Conservation (phyloP, 1,139 yeast genomes). For the Geotrichum phurueaensis region DNA sequence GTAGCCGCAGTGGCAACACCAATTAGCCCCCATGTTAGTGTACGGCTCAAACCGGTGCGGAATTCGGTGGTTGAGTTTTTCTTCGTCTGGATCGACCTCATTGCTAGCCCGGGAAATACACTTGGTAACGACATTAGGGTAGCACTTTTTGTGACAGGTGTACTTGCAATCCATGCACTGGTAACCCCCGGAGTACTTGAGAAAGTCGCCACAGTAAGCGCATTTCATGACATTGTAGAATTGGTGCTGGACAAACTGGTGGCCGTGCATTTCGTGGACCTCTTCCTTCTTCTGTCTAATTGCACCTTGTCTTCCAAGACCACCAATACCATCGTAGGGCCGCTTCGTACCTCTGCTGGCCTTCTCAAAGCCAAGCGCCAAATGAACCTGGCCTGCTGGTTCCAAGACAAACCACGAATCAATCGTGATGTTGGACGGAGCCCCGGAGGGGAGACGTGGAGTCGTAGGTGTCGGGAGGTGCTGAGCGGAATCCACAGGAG, state of each 20-base stretch:
- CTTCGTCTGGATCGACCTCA: constrained; percentile 81
- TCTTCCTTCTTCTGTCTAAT: constrained; percentile 93
- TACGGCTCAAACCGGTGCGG: constrained; percentile 93
- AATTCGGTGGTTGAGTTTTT: constrained; percentile 88
- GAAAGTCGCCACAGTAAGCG: constrained; percentile 92
- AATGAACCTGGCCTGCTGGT: constrained; percentile 84
- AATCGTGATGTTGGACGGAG: constrained; percentile 30
- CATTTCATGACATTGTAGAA: constrained; percentile 95
- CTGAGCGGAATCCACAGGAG: neutral
- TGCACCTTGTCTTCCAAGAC: constrained; percentile 96
- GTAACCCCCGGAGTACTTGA: constrained; percentile 79
- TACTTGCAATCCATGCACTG: constrained; percentile 96
- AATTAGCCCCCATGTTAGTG: constrained; percentile 89
- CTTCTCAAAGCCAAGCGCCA: constrained; percentile 76
- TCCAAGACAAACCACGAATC: constrained; percentile 90
- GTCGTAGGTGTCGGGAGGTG: neutral
- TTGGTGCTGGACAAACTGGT: constrained; percentile 91
- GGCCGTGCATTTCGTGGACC: constrained; percentile 93
- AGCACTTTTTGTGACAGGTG: constrained; percentile 91
- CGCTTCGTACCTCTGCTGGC: constrained; percentile 45
- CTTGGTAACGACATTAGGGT: constrained; percentile 87
- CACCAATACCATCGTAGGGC: constrained; percentile 49
- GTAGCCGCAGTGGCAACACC: constrained; percentile 99
- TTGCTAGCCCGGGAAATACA: constrained; percentile 87
- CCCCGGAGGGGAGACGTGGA: neutral